A percentile compares a stretch with the other conserved stretches of the same genome.
phyloP scores from a whole-genome alignment of 1,284 basidiomycete species.

The Sphaerobolus stellatus region DNA sequence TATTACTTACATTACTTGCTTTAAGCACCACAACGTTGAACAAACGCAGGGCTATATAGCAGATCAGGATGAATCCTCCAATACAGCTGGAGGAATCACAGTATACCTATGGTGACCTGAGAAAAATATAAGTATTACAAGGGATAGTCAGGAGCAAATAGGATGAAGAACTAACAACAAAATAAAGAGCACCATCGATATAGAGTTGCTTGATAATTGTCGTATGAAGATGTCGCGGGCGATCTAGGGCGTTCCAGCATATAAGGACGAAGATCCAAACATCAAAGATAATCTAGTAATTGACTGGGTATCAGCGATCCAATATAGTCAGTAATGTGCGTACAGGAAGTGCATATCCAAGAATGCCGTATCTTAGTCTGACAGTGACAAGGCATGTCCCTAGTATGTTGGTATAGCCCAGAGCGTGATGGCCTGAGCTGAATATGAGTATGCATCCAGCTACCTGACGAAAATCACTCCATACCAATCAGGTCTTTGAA shows the following conservation, averaged over 20 bases:
- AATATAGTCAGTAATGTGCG: no score
- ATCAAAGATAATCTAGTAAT: not conserved
- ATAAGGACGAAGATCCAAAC: not conserved
- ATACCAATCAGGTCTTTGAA: no score
- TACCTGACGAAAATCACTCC: no score
- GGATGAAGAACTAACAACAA: not conserved
- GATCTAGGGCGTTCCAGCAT: not conserved
- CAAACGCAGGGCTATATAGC: not conserved
- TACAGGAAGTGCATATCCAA: no score
- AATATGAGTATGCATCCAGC: no score
- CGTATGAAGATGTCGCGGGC: not conserved
- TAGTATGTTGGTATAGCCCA: no score
- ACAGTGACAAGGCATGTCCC: no score
- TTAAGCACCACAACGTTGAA: not conserved
- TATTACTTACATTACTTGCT: not conserved
- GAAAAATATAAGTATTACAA: not conserved
- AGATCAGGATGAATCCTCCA: not conserved
- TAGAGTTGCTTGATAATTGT: constrained; percentile 1
- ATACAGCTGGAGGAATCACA: not conserved
- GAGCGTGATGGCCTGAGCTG: no score
- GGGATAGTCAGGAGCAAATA: not conserved
- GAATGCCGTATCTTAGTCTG: no score
- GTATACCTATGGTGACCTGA: not conserved
- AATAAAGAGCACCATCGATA: constrained; percentile 4
- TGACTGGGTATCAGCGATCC: not conserved